Base-by-base conservation (phyloP, 2,329 filamentous ascomycete species). In the Ophiosphaerella herpotricha region DNA sequence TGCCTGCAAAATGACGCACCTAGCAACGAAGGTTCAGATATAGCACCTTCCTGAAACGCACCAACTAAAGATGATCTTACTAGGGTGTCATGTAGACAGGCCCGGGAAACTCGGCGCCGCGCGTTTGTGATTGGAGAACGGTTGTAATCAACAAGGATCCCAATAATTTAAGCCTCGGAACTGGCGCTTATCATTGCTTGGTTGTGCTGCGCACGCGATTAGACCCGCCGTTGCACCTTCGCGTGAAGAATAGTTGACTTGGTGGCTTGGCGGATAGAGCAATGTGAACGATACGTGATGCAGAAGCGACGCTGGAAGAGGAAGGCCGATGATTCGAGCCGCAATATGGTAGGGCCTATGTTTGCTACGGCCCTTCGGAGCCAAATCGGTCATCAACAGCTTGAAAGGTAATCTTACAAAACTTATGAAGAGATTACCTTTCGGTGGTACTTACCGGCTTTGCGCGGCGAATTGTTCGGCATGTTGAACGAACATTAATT, bases 141-240 rank as follows among this genome's bases (percentile, higher is more conserved):
- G 4, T 31, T 18, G 13, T 24, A 51, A 50, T 6, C 14, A 32
- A 35, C 39, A 35, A 39, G 37, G 35, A 34, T 39, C 38, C 18
- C 18, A 40, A 39, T 39, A 42, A 46, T 48, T 36, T 50, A 55
- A 55, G 55, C 50, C 52, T 55, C 46, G 54, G 46, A 50, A 16
- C 34, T 33, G 43, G 54, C 52, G 57, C 57, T 60, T 60, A 52
- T 58, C 36, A 26, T 58, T 49, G 55, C 57, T 60, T 60, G 48
- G 50, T 47, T 32, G 18, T 44, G 47, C 50, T 39, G 43, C 16
- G 24, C 29, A 23, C 9, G 7, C n/a, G 18, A 24, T 21, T 35
- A 36, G 12, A n/a, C 24, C 7, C 21, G 14, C 34, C 23, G 18
- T 36, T 14, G 42, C 21, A 14, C 23, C 23, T 31, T 32, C n/a